Base-by-base conservation (phyloP, 208 protist species). In the Lotmaria passim region DNA sequence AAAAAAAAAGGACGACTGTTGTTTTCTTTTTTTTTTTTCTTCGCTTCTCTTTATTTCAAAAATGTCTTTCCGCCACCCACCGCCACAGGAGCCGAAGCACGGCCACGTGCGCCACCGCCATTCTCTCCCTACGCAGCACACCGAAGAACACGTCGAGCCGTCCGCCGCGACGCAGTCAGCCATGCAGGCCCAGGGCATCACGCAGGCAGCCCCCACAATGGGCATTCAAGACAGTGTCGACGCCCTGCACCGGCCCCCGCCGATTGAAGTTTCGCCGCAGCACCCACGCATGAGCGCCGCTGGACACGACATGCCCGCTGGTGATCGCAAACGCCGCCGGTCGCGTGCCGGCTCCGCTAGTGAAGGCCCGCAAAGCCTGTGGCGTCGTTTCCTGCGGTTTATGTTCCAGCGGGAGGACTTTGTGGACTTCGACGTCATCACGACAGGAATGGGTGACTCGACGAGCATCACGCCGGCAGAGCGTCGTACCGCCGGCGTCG, bases 401-500 rank as follows among this genome's bases (percentile, higher is more conserved):
- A 33, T 76, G 44, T 83, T 72, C 53, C 47, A 53, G 12, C 60
- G 47, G 56, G 78, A 80, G 47, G 81, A 75, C 33, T 87, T 74
- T 52, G 38, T 30, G 38, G 72, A 71, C 75, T 81, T 73, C 59
- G 63, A 53, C 70, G 52, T 15, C 28, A 3, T 48, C n/a, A 31
- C n/a, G 50, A 50, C 57, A 2, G 46, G 50, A 6, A 6, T 21
- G 6, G 28, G 38, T 0, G 48, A 50, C 43, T 1, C 39, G 3
- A 26, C 47, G 50, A 56, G 44, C 43, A 53, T 82, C 50, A 74
- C 62, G 0, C 50, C 51, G 19, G 71, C 69, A 46, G 59, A 79
- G 68, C 57, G 38, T 17, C 74, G 67, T 38, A 51, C 70, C 0
- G 75, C 67, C 1, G 39, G 38, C 15, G n/a, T 61, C 15, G 28